Base-by-base conservation (phyloP, 1,284 basidiomycete genomes). In the Pseudomicrostroma phylloplanum region DNA sequence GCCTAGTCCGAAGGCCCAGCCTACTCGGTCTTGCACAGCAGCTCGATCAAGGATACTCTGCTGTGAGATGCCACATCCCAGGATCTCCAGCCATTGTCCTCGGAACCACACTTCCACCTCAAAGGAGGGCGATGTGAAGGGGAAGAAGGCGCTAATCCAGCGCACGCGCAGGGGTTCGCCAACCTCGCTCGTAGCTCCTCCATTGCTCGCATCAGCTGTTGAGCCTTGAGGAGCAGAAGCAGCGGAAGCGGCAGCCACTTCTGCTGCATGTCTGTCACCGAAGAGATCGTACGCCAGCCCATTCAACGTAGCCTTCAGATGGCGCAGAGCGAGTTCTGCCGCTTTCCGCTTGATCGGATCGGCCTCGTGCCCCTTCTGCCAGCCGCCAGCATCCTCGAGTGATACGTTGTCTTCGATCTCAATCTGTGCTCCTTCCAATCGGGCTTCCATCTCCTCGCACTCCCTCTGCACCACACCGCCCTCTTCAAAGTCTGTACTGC, bases 91-190 rank as follows among this genome's bases (percentile, higher is more conserved):
- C 96, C 96, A 99, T 78, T 96, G 89, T 12, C 91, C 94, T 62
- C 89, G 86, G 83, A 90, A 98, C 82, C 92, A 89, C 8, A 98
- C 92, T 78, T 99, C 96, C 49, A 98, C 93, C 79, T 99, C 96
- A 77, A 90, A 98, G 77, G 91, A 94, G 6, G 96, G 96, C 62
- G 87, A 89, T 62, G 96, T 99, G 83, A 96, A 98, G 0, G 96
- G 96, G 82, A 99, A 98, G 76, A 89, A 91, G 1, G 96, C 92
- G 72, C 96, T 90, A 68, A 98, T 97, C 96, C 96, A 99, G 21
- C 96, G 83, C 30, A 99, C 89, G 62, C 86, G 84, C 61, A 98
- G 81, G 25, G 94, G 92, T 41, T 76, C 76, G 9, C 4, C 3
- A 9, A 36, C 30, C 30, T 36, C 30, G 17, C 21, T 17, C 43